phyloP scores from a whole-genome alignment of 768 basidiomycete species.

The Pulveroboletus sp. region DNA sequence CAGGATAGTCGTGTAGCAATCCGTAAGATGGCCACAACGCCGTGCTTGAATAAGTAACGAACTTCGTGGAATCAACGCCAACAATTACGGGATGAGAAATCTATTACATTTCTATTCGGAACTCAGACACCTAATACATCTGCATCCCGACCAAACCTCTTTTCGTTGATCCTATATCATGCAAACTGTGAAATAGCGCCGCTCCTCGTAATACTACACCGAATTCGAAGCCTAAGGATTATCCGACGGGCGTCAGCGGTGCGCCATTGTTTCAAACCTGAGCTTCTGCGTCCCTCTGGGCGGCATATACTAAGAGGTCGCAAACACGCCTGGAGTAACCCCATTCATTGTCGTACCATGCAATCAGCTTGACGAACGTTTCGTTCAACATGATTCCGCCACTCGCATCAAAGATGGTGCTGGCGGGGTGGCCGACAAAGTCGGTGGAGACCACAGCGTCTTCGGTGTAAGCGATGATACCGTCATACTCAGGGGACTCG shows the following conservation, averaged over 20 bases:
- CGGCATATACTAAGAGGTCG: constrained; percentile 80
- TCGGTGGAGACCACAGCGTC: constrained; percentile 92
- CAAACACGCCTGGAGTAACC: constrained; percentile 91
- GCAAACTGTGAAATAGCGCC: not conserved
- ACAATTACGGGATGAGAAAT: not conserved
- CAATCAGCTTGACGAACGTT: constrained; percentile 93
- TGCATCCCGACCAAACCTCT: not conserved
- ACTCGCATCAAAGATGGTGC: constrained; percentile 89
- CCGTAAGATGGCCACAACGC: too few species aligned
- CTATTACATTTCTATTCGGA: constrained; percentile 6
- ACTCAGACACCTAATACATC: constrained; percentile 12
- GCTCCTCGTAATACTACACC: constrained; percentile 16
- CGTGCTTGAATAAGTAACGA: too few species aligned
- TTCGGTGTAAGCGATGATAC: constrained; percentile 86
- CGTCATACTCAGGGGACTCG: constrained; percentile 55
- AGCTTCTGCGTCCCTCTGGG: constrained; percentile 57
- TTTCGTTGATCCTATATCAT: constrained; percentile 2
- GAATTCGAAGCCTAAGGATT: not conserved
- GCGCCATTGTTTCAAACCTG: constrained; percentile 8
- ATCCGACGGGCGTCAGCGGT: not conserved
- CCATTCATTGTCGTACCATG: constrained; percentile 96
- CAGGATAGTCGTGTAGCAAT: too few species aligned
- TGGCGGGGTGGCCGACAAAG: constrained; percentile 73
- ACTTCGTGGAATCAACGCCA: not conserved
- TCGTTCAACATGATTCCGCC: constrained; percentile 91